Percentiles rank a stretch among this genome's conserved stretches.
phyloP scores from a whole-genome alignment of 805 yeast species.

The Schwanniomyces pseudopolymorphus region DNA sequence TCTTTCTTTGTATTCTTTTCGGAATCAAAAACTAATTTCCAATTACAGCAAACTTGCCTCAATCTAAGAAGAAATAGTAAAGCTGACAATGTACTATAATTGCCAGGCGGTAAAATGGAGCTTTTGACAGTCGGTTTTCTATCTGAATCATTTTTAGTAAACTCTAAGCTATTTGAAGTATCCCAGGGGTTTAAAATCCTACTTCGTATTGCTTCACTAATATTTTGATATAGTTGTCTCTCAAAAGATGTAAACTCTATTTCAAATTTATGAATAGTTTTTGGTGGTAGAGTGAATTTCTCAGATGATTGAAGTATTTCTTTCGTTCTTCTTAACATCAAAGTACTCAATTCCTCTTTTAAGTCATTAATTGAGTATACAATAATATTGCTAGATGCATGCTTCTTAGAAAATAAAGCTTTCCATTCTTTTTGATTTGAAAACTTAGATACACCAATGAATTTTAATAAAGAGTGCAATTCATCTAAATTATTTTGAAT shows the following conservation, averaged over 20 bases:
- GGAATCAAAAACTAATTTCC: conserved; percentile 13
- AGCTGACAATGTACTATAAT: conserved; percentile 14
- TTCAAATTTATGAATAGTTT: conserved; percentile 11
- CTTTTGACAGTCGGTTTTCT: background rate
- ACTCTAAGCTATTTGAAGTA: background rate
- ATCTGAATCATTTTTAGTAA: background rate
- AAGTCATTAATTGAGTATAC: conserved; percentile 12
- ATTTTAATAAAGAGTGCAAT: conserved; percentile 87
- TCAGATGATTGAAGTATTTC: conserved; percentile 23
- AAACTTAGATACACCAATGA: conserved; percentile 42
- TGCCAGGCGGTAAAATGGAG: background rate
- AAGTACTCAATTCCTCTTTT: conserved; percentile 19
- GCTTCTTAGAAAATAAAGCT: background rate
- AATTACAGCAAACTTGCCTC: conserved; percentile 38
- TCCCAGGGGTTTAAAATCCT: background rate
- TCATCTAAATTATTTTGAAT: conserved; percentile 86
- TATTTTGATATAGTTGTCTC: conserved; percentile 18
- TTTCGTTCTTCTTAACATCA: conserved; percentile 51
- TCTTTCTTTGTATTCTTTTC: background rate
- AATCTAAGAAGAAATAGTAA: conserved; percentile 30
- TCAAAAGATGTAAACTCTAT: conserved; percentile 25
- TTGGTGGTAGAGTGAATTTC: conserved; percentile 17
- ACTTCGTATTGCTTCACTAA: background rate
- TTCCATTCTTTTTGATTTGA: conserved; percentile 7
- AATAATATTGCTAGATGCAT: conserved; percentile 4